phyloP scores from a whole-genome alignment of 2,329 filamentous ascomycete species.

The Trichophyton schoenleinii region DNA sequence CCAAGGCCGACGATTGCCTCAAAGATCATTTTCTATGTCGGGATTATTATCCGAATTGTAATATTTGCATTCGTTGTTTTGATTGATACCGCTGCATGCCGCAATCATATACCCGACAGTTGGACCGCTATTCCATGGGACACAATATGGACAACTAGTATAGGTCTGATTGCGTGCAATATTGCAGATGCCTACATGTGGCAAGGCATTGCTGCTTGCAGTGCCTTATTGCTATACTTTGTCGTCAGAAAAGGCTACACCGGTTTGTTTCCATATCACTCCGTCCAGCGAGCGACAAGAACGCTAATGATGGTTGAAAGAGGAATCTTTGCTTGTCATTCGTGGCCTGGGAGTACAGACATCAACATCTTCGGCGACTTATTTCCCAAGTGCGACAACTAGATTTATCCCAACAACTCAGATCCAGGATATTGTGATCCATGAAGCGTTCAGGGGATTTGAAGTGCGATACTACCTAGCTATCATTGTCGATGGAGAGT shows the following conservation, averaged over 20 bases:
- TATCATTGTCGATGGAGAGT: conserved; percentile 80
- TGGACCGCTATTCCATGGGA: conserved; percentile 22
- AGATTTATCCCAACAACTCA: conserved; percentile 79
- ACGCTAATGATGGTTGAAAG: conserved; percentile 26
- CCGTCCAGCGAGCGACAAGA: conserved; percentile 11
- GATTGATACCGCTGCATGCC: conserved; percentile 24
- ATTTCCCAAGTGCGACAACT: conserved; percentile 50
- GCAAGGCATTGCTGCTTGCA: conserved; percentile 29
- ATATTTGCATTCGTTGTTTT: conserved; percentile 32
- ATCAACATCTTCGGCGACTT: conserved; percentile 55
- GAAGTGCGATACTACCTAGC: conserved; percentile 81
- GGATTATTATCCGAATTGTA: conserved; percentile 34
- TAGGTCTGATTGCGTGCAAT: conserved; percentile 23
- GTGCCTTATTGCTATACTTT: conserved; percentile 30
- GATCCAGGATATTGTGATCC: conserved; percentile 86
- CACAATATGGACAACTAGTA: conserved; percentile 23
- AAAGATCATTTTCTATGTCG: conserved; percentile 32
- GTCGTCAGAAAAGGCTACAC: conserved; percentile 40
- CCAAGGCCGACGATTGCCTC: conserved; percentile 35
- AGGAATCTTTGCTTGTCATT: conserved; percentile 80
- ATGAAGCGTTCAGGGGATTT: conserved; percentile 88
- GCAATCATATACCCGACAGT: conserved; percentile 18
- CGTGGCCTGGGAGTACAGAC: conserved; percentile 86
- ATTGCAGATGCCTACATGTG: conserved; percentile 31
- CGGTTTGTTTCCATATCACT: conserved; percentile 26